Conservation (phyloP, 139 green algal genomes). For the Tetraselmis striata region DNA sequence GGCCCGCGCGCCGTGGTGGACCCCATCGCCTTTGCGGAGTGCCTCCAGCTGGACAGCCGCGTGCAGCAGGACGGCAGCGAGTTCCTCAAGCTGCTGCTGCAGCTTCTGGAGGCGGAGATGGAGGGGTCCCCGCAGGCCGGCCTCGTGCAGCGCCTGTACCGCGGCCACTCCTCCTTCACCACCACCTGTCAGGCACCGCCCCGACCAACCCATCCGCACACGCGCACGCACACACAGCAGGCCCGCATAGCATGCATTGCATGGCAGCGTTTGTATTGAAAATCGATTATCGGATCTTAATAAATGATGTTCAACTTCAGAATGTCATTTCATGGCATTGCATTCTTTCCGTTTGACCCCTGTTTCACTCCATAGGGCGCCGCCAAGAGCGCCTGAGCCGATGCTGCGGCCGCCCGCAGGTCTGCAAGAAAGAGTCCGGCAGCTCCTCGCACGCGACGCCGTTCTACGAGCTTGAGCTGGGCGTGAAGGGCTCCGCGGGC, state of each 20-base stretch:
- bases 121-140: constrained; percentile 26
- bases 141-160: constrained; percentile 58
- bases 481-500: constrained; percentile 50
- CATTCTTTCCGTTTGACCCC: too few species aligned
- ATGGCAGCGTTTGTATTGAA: too few species aligned
- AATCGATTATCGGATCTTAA: too few species aligned
- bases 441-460: constrained; percentile 33
- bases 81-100: constrained; percentile 90
- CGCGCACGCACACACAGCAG: neutral
- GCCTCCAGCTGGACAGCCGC: constrained; percentile 64
- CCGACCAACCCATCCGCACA: neutral
- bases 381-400: too few species aligned
- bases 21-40: constrained; percentile 48
- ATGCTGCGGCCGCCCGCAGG: too few species aligned
- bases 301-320: too few species aligned
- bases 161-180: constrained; percentile 60
- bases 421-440: constrained; percentile 39
- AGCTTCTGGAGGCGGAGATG: constrained; percentile 61
- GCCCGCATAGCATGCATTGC: too few species aligned
- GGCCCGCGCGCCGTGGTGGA: constrained; percentile 45
- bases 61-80: constrained; percentile 89
- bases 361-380: too few species aligned
- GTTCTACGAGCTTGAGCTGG: constrained; percentile 84
- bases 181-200: constrained; percentile 53
- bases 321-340: too few species aligned